Evolutionary conservation across 164 flowering plant species (phyloP), one percentile per base, ranked within the genome.

Genomic region (Akebia trifoliata): DNA sequence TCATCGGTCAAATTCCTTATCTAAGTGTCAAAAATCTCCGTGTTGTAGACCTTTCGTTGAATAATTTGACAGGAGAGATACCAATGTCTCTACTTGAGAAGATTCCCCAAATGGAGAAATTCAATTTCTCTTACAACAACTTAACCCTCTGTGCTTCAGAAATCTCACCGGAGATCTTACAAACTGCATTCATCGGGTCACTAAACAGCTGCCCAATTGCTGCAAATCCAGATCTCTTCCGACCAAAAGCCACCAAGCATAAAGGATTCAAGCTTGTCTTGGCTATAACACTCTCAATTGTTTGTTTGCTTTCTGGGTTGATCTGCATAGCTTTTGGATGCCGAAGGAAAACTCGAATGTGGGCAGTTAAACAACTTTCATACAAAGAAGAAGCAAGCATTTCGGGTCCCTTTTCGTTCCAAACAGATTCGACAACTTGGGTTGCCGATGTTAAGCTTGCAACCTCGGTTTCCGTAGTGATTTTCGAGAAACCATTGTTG

Each of bases 391-490:
- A 87, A 38, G 85, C 72, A 22, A 71, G 48, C 61, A 66, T 84
- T 36, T 84, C 91, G 0, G 95, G 95, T 6, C 97, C 97, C 4
- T 90, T 90, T 56, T 82, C 95, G 6, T 90, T 87, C 73, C 82
- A 85, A 56, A 90, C 95, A 0, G 95, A 90, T 78, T 87, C 91
- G 8, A 85, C 90, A 15, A 87, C 86, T 32, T 87, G 95, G 95
- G 84, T 84, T 17, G 97, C 95, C 9, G 95, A 85, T 74, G 87
- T 87, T 47, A 87, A 84, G 82, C 77, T 72, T 18, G 91, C 97
- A 35, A 78, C 70, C 1, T 71, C 87, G 1, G 97, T 87, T 18
- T 82, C 84, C 0, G 96, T 91, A 3, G 79, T 88, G 21, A 82
- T 86, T 8, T 86, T 91, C 57, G 94, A 87, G 76, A 91, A 87